A percentile compares a stretch with the other conserved stretches of the same genome.
Evolutionary conservation across 495 filamentous ascomycete species (phyloP).

Genomic region (Extremus antarcticus): DNA sequence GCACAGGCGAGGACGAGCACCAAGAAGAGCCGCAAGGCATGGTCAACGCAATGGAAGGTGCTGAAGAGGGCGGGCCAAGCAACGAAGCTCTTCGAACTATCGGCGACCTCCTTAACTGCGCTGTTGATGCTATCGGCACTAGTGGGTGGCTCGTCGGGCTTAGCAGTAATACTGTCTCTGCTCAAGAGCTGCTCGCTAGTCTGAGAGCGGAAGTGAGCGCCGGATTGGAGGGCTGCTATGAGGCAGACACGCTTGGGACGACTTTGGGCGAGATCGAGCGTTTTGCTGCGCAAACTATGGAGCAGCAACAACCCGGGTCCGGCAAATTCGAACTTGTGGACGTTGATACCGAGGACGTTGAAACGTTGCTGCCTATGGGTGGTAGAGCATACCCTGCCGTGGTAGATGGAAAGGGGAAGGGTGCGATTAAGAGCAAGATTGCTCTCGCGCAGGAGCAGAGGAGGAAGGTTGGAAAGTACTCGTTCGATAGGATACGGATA

Average conservation of each 20-base stretch:
- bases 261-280: conserved; percentile 13
- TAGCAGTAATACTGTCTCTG: neutral
- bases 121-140: conserved; percentile 74
- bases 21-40: neutral
- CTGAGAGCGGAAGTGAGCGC: conserved; percentile 13
- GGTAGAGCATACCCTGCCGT: neutral
- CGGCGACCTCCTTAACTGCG: conserved; percentile 57
- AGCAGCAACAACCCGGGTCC: neutral
- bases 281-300: neutral
- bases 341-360: neutral
- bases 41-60: neutral
- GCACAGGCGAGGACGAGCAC: conserved; percentile 26
- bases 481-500: conserved; percentile 19
- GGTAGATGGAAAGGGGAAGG: neutral
- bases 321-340: neutral
- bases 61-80: conserved; percentile 3
- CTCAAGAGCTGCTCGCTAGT: conserved; percentile 4
- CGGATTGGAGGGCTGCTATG: conserved; percentile 13
- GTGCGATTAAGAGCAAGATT: conserved; percentile 3
- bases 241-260: conserved; percentile 2
- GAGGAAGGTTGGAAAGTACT: conserved; percentile 13
- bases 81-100: conserved; percentile 37
- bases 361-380: conserved; percentile 6
- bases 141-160: conserved; percentile 63
- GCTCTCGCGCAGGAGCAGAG: conserved; percentile 9